Base-by-base conservation (phyloP, 306 rosid genomes). In the Rosa chinensis region DNA sequence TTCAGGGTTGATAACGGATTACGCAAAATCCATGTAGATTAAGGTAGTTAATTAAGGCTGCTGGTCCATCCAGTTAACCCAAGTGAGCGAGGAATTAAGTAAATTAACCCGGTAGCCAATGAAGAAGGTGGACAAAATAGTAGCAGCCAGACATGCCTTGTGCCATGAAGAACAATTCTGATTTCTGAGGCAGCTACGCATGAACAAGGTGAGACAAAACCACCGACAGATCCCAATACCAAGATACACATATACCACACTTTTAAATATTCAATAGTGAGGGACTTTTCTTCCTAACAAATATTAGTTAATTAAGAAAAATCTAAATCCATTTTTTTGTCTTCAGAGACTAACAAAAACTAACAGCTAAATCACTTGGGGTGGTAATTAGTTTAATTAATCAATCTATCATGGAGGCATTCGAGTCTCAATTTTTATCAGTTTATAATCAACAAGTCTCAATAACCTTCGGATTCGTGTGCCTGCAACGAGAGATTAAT, bases 141-240 rank as follows among this genome's bases (percentile, higher is more conserved):
- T 11, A 35, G 43, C 32, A 32, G 21, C 16, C 44, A 32, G 10
- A 64, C 70, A 64, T 14, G n/a, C 70, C 70, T 7, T 35, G 44
- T 16, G 10, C 43, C 70, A 64, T 63, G 42, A 21, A 58, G 35
- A 53, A 53, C 3, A 55, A 55, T 55, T 55, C 62, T 55, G 62
- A 55, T 20, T 55, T 55, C 62, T 55, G 62, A 53, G 2, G 49
- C 13, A 45, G 49, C 20, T 50, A 12, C n/a, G 56, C 20, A 53
- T 55, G 11, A 59, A 59, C 81, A 79, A 81, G 76, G 84, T 53
- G 85, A 78, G 86, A 87, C 94, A 85, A 77, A 81, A 79, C 42
- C 88, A 85, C 90, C 75, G 89, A 66, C 87, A 77, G 87, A 90
- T 88, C 92, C 90, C 87, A 85, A 80, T 68, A 86, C 83, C 90